A percentile compares a stretch with the other conserved stretches of the same genome.
phyloP scores from a whole-genome alignment of 2,329 filamentous ascomycete species.

The Domatiomyces globalis region DNA sequence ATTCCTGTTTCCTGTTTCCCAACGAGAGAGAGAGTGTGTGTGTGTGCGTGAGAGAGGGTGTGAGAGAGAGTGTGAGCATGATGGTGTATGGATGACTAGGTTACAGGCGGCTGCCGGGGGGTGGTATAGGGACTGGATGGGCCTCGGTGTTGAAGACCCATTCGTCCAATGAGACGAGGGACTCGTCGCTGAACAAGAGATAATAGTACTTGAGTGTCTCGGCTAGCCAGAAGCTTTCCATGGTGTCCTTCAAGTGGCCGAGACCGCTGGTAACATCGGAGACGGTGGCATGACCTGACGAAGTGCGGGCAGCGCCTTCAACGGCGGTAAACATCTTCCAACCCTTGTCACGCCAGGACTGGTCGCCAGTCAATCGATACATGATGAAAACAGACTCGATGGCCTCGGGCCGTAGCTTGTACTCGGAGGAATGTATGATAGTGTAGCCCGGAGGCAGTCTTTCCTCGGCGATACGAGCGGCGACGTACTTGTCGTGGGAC shows the following conservation, averaged over 20 bases:
- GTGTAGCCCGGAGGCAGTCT: slow-evolving; percentile 31
- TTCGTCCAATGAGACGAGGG: slow-evolving; percentile 31
- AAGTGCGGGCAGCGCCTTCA: slow-evolving; percentile 45
- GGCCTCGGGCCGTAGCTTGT: slow-evolving; percentile 49
- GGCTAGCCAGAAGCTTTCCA: slow-evolving; percentile 62
- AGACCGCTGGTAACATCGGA: slow-evolving; percentile 46
- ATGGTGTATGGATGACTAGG: no score
- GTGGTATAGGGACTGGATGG: slow-evolving; percentile 22
- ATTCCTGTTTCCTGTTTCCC: no score
- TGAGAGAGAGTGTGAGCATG: no score
- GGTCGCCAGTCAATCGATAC: slow-evolving; percentile 57
- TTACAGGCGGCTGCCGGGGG: not conserved
- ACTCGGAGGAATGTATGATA: slow-evolving; percentile 25
- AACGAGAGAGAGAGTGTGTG: no score
- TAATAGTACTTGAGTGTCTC: slow-evolving; percentile 37
- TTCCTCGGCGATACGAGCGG: slow-evolving; percentile 28
- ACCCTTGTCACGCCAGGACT: slow-evolving; percentile 51
- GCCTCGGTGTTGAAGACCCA: slow-evolving; percentile 33
- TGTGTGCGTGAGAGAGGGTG: no score
- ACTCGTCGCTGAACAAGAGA: slow-evolving; percentile 32
- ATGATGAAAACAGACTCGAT: slow-evolving; percentile 71
- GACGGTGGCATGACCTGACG: slow-evolving; percentile 51
- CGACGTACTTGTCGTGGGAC: slow-evolving; percentile 29
- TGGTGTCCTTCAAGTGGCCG: slow-evolving; percentile 40
- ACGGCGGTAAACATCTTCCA: slow-evolving; percentile 62